Conservation (phyloP, 2,329 filamentous ascomycete species). For the Aspergillus pseudoglaucus region DNA sequence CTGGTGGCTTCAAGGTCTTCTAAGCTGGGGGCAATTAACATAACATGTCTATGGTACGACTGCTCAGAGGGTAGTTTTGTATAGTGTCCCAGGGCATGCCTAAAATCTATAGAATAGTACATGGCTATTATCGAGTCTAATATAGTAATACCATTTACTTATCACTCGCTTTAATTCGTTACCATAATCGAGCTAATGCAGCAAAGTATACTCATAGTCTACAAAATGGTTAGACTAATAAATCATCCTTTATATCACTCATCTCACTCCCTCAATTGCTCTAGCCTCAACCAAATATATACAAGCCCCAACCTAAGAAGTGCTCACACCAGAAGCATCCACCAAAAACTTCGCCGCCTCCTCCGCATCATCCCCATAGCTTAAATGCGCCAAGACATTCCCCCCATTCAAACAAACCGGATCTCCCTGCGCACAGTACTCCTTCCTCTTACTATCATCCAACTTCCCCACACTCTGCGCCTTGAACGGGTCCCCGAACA, state of each 20-base stretch:
- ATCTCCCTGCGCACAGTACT: slow-evolving; percentile 47
- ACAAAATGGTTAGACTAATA: too few species aligned
- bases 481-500: slow-evolving; percentile 44
- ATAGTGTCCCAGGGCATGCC: too few species aligned
- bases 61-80: too few species aligned
- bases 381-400: slow-evolving; percentile 37
- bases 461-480: slow-evolving; percentile 33
- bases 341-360: slow-evolving; percentile 35
- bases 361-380: slow-evolving; percentile 32
- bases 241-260: neutral
- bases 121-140: too few species aligned
- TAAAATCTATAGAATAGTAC: too few species aligned
- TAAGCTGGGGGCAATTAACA: slow-evolving; percentile 1
- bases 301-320: slow-evolving; percentile 1
- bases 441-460: slow-evolving; percentile 37
- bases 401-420: slow-evolving; percentile 45
- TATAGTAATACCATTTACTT: too few species aligned
- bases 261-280: neutral
- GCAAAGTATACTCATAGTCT: neutral
- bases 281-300: neutral
- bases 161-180: too few species aligned
- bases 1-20: slow-evolving; percentile 35
- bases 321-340: slow-evolving; percentile 14
- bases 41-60: neutral
- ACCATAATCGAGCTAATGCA: neutral